Base-by-base conservation (phyloP, 2,329 filamentous ascomycete genomes). In the Microthyrium microscopicum region DNA sequence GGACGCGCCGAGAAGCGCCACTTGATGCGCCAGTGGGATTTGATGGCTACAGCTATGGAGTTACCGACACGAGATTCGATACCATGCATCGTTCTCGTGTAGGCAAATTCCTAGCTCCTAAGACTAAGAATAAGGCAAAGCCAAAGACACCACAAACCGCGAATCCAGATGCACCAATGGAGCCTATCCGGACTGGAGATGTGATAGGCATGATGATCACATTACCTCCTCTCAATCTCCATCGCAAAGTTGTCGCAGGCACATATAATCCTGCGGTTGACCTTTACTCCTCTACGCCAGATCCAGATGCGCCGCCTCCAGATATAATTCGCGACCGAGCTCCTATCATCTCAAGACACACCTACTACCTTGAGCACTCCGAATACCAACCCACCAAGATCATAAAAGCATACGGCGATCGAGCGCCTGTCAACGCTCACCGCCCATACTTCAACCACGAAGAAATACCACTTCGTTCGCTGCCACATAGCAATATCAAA, bases 271-370 rank as follows among this genome's bases (percentile, higher is more conserved):
- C 83, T 1, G 74, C 80, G 3, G 73, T 85, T 1, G 85, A 94
- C 47, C 51, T 70, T 1, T 57, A 64, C 26, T 68, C 75, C 38
- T 61, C 61, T 22, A 63, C 64, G 42, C 71, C 75, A 28, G 62
- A 69, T 4, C 39, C 39, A 29, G 33, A 44, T 15, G 41, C 40
- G 27, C 20, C 37, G 19, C 41, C 46, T 15, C 34, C 72, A 12
- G 89, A 95, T 52, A 79, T 95, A 40, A 81, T 98, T 39, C 82
- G 91, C 40, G 91, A 98, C 54, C 80, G 89, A 31, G 83, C 94
- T 28, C 85, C 89, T 1, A 92, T 95, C 43, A 75, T 85, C 7
- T 91, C 92, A 62, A 94, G 93, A 55, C 74, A 78, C 26, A 83
- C 91, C 52, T 78, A 85, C 34, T 93, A 91, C 58, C 94, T 93